Percentiles rank a stretch among this genome's conserved stretches.
Evolutionary conservation across 1,139 yeast species (phyloP).

Genomic region (Meyerozyma elateridarum): DNA sequence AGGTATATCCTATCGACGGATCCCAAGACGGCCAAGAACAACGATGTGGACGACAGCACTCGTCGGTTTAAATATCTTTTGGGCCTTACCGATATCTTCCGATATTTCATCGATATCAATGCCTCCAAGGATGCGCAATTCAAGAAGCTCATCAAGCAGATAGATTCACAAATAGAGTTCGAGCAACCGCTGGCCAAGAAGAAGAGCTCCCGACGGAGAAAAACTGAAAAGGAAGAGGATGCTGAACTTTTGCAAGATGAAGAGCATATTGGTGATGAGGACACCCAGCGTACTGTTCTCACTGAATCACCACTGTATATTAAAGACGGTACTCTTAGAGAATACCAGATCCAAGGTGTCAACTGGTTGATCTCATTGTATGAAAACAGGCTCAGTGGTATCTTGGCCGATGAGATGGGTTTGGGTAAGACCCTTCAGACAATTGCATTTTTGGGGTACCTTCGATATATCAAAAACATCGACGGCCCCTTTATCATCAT

Average conservation of each 20-base stretch:
- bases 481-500: conserved; percentile 89
- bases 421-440: conserved; percentile 47
- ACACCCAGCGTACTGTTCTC: conserved; percentile 51
- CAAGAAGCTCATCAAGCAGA: conserved; percentile 49
- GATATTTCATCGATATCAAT: conserved; percentile 80
- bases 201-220: conserved; percentile 38
- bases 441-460: conserved; percentile 70
- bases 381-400: conserved; percentile 42
- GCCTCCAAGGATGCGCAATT: conserved; percentile 72
- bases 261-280: conserved; percentile 48
- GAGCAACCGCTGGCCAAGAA: conserved; percentile 11
- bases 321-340: conserved; percentile 65
- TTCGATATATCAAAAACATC: conserved; percentile 71
- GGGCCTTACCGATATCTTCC: conserved; percentile 78
- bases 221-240: conserved; percentile 89
- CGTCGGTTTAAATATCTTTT: conserved; percentile 76
- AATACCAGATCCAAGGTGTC: conserved; percentile 58
- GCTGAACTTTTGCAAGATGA: conserved; percentile 81
- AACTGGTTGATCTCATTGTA: conserved; percentile 44
- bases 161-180: conserved; percentile 39
- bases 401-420: conserved; percentile 49
- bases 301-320: conserved; percentile 75
- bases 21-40: conserved; percentile 49
- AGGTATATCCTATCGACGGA: conserved; percentile 26
- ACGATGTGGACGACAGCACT: conserved; percentile 67